Evolutionary conservation across 208 protist species (phyloP).

Genomic region (Trypanosoma vivax): DNA sequence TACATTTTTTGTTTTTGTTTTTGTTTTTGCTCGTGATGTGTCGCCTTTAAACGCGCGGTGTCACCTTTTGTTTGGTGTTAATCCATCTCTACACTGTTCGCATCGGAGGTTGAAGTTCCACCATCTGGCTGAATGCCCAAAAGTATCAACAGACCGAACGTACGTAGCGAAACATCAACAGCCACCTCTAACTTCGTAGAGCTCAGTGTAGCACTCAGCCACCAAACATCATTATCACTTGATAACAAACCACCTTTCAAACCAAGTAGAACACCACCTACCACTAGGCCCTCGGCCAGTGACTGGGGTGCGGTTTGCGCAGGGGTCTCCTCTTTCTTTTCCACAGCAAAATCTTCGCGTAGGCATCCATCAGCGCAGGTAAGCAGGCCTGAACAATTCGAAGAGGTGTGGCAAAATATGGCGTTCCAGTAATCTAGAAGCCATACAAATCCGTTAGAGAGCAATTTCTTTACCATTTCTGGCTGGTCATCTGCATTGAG

Average conservation of each 20-base stretch:
- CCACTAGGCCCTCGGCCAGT: constrained; percentile 33
- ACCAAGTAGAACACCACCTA: constrained; percentile 62
- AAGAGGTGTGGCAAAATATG: constrained; percentile 26
- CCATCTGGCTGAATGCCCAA: constrained; percentile 31
- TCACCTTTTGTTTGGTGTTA: no score
- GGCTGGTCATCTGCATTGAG: constrained; percentile 31
- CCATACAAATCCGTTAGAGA: constrained; percentile 67
- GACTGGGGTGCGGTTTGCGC: constrained; percentile 21
- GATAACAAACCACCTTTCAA: constrained; percentile 21
- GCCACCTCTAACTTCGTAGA: constrained; percentile 77
- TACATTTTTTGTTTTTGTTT: no score
- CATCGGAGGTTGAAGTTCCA: background rate
- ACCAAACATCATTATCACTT: constrained; percentile 35
- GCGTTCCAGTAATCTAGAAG: constrained; percentile 61
- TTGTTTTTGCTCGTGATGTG: no score
- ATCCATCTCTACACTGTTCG: no score
- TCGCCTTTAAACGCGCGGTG: no score
- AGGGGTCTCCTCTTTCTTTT: constrained; percentile 9
- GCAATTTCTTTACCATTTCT: constrained; percentile 42
- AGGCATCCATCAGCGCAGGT: constrained; percentile 28
- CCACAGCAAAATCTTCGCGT: constrained; percentile 19
- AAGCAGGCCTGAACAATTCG: background rate
- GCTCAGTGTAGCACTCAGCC: constrained; percentile 77
- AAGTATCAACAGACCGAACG: constrained; percentile 73
- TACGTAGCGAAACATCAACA: constrained; percentile 69